Base-by-base conservation (phyloP, 129 eudicot genomes). In the carrot (Daucus carota) region DNA sequence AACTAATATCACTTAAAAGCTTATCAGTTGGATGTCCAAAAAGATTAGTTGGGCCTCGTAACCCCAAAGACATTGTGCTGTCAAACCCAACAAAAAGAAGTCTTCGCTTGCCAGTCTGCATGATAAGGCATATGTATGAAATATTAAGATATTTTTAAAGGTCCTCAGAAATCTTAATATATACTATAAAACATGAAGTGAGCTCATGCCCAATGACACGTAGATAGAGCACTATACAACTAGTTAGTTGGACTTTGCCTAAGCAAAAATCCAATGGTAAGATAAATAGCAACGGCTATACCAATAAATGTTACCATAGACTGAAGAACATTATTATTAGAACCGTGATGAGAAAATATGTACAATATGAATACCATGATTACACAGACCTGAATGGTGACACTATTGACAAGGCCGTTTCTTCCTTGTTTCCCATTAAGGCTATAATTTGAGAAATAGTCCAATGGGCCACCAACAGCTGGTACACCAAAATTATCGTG, bases 401-500 rank as follows among this genome's bases (percentile, higher is more conserved):
- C 79, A 76, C 96, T 90, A 66, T 89, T 93, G 59, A 93, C 96
- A 32, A 73, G 84, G 31, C 82, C 88, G 67, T 78, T 84, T 87
- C 98, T 83, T 84, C 89, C 86, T 38, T 87, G 79, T 76, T 86
- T 81, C 40, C 84, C 91, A 44, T 82, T 90, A 70, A 93, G 79
- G 80, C 98, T 93, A 76, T 85, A 87, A 18, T 75, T 93, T 5
- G 97, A 89, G 76, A 81, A 94, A 81, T 73, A 94, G 80, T 94
- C 99, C 73, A 28, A 81, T 28, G 90, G 50, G 31, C 88, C 91
- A 80, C 89, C 87, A 52, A 82, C 38, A 32, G 59, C 46, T 20
- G 92, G 87, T 31, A 94, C 96, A 54, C 96, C 99, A 85, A 91
- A 94, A 84, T 83, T 89, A 78, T 94, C 99, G 79, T 94, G 99